Conservation (phyloP, 768 basidiomycete genomes). For the Hirschioporus abietinus region DNA sequence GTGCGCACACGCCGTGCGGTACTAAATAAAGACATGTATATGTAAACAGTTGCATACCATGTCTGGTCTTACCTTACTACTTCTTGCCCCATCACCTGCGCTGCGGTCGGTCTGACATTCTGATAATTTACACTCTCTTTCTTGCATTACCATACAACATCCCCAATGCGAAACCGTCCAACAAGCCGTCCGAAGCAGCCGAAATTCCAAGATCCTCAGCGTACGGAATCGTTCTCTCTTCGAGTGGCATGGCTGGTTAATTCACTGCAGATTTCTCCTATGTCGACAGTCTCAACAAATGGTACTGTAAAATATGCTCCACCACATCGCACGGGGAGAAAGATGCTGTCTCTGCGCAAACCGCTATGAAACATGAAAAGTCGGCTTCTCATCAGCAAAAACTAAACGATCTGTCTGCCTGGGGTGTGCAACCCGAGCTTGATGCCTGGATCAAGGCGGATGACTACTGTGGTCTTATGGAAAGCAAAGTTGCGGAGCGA, state of each 20-base stretch:
- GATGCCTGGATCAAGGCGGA: slow-evolving; percentile 14
- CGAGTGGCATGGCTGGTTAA: slow-evolving; percentile 4
- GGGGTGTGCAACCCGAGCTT: slow-evolving; percentile 25
- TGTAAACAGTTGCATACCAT: not conserved
- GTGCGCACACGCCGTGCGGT: not conserved
- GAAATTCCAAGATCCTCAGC: not conserved
- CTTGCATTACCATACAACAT: not conserved
- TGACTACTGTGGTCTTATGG: slow-evolving; percentile 24
- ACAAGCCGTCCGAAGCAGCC: not conserved
- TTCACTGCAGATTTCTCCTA: slow-evolving; percentile 20
- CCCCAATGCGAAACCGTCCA: not conserved
- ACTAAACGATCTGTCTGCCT: slow-evolving; percentile 19
- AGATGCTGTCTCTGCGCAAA: slow-evolving; percentile 18
- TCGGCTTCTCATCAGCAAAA: slow-evolving; percentile 18
- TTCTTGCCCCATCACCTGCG: not conserved
- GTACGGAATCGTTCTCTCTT: not conserved
- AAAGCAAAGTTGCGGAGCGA: slow-evolving; percentile 9
- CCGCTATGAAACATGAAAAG: slow-evolving; percentile 28
- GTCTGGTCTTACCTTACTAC: not conserved
- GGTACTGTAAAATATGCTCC: slow-evolving; percentile 29
- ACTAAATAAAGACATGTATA: not conserved
- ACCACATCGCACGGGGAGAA: slow-evolving; percentile 17
- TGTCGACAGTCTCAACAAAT: slow-evolving; percentile 19
- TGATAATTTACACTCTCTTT: not conserved
- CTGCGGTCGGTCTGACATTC: not conserved